phyloP scores from a whole-genome alignment of 2,329 filamentous ascomycete species.

The Trichoderma cornu-damae region DNA sequence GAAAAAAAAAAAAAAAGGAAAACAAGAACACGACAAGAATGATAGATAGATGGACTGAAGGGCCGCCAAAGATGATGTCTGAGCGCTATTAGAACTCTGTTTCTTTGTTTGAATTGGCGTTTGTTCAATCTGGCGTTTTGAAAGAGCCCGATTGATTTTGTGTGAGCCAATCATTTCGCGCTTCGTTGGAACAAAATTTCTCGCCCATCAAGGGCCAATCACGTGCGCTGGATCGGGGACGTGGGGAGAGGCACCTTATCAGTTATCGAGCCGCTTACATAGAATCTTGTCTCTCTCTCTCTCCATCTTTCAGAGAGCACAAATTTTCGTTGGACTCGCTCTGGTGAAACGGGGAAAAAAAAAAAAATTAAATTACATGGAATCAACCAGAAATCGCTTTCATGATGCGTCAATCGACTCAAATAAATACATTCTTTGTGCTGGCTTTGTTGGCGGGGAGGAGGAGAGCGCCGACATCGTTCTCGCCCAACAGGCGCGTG shows the following conservation, averaged over 20 bases:
- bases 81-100: background rate
- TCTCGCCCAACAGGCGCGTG: background rate
- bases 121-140: background rate
- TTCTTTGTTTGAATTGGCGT: background rate
- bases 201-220: constrained; percentile 13
- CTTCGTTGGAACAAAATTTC: constrained; percentile 16
- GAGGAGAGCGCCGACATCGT: too few species aligned
- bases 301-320: too few species aligned
- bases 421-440: constrained; percentile 1
- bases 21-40: background rate
- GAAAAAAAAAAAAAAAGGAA: background rate
- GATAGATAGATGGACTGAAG: background rate
- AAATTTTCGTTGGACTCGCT: too few species aligned
- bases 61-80: background rate
- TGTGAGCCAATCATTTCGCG: constrained; percentile 7
- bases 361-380: too few species aligned
- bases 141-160: background rate
- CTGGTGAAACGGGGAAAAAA: too few species aligned
- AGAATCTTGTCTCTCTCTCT: too few species aligned
- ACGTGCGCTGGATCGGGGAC: constrained; percentile 9
- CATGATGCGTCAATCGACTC: background rate
- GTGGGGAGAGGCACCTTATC: background rate
- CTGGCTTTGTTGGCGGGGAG: background rate
- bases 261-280: too few species aligned
- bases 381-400: background rate